Base-by-base conservation (phyloP, 306 rosid species). In the Lithocarpus polystachyus region DNA sequence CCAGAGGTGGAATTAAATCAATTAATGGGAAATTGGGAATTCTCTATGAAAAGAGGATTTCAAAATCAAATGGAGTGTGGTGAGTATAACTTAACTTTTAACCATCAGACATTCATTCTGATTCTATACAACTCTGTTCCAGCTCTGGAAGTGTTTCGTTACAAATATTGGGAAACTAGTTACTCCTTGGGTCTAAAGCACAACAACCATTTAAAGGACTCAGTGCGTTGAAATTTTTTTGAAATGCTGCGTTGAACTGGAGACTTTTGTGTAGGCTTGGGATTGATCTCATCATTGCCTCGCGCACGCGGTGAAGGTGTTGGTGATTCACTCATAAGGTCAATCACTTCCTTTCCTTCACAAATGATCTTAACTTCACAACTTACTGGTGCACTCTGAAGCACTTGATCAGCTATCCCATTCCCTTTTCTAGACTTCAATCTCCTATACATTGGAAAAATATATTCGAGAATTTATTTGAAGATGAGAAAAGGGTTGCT, bases 321-420 rank as follows among this genome's bases (percentile, higher is more conserved):
- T 2, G 76, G 77, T 0, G 82, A 80, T 2, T 35, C 77, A 33
- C 51, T 73, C 59, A 52, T 75, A 37, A 62, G 71, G 64, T 83
- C 80, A 51, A 57, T 77, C 59, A 88, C 89, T 85, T 79, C 88
- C 71, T 81, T 89, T 74, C 94, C 94, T 87, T 88, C 90, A 77
- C 96, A 84, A 73, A 94, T 81, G 84, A 94, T 72, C 51, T 87
- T 92, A 17, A 90, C 84, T 59, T 86, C 85, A 87, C 98, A 90
- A 31, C 80, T 77, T 75, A 82, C 89, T 17, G 81, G 86, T 75
- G 83, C 97, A 85, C 82, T 73, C 83, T 87, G 89, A 73, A 92
- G 87, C 64, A 94, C 52, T 77, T 84, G 89, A 83, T 83, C 89
- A 31, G 86, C 94, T 79, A 85, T 82, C 23, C 89, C 88, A 73